These are phyloP conservation scores for Phytophthora melonis DNA, from an alignment of 352 stramenopile species.

Conservation along the genomic window DNA sequence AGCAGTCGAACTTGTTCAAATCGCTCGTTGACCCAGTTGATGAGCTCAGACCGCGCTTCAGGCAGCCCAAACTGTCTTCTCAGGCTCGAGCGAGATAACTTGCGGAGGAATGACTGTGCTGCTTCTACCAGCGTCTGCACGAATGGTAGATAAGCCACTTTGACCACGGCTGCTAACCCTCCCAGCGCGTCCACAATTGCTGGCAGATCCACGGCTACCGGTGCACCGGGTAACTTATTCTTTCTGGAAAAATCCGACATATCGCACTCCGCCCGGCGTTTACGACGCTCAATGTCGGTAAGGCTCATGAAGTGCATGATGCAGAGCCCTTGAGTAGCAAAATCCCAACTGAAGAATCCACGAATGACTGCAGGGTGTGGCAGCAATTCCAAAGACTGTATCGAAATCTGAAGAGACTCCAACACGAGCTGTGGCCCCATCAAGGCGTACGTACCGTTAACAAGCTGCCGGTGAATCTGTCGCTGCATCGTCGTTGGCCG, in stretches of 20 bases:
- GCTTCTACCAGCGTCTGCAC: neutral
- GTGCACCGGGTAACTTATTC: constrained; percentile 6
- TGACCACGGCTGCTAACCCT: neutral
- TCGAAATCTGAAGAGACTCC: constrained; percentile 6
- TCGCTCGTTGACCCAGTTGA: constrained; percentile 12
- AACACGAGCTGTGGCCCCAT: constrained; percentile 1
- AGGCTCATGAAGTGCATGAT: constrained; percentile 15
- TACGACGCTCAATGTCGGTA: neutral
- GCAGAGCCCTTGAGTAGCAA: constrained; percentile 1
- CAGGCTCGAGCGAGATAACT: neutral
- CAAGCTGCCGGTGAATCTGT: constrained; percentile 2
- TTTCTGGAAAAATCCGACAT: constrained; percentile 16
- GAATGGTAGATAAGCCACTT: constrained; percentile 1
- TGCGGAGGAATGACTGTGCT: neutral
- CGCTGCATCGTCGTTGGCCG: constrained; percentile 2
- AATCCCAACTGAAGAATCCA: constrained; percentile 11
- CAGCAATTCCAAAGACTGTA: constrained; percentile 6
- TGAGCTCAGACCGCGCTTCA: neutral
- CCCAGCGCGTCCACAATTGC: neutral
- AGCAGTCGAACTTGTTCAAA: constrained; percentile 6
- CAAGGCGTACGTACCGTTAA: constrained; percentile 16
- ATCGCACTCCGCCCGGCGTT: neutral
- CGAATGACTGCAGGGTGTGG: constrained; percentile 19
- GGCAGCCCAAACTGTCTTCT: neutral
- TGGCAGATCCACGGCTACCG: neutral